phyloP scores from a whole-genome alignment of 768 basidiomycete genomes.

The Epithele typhae region DNA sequence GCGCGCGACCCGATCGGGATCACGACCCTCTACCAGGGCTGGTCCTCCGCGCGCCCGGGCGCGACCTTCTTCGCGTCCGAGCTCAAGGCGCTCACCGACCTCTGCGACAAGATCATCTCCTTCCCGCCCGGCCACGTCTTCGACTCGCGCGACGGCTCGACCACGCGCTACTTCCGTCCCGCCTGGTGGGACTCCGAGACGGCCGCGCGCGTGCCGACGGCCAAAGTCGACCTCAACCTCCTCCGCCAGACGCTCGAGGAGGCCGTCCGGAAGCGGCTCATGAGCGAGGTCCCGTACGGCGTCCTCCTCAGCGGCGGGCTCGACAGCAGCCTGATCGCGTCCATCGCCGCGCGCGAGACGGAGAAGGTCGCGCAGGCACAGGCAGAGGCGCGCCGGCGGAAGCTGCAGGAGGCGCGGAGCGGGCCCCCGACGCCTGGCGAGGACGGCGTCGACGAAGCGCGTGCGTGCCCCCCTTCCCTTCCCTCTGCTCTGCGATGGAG shows the following conservation, averaged over 20 bases:
- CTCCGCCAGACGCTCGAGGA: slow-evolving; percentile 83
- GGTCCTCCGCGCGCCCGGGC: slow-evolving; percentile 78
- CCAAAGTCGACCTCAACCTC: slow-evolving; percentile 56
- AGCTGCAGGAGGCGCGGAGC: slow-evolving; percentile 46
- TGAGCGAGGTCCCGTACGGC: slow-evolving; percentile 98
- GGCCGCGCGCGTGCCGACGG: slow-evolving; percentile 52
- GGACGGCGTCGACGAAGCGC: slow-evolving; percentile 45
- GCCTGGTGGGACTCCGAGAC: slow-evolving; percentile 86
- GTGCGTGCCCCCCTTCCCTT: slow-evolving; percentile 31
- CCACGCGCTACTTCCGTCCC: slow-evolving; percentile 82
- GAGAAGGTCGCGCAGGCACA: slow-evolving; percentile 85
- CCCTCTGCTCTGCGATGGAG: background rate
- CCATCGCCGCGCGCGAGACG: slow-evolving; percentile 92
- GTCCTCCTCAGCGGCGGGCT: slow-evolving; percentile 93
- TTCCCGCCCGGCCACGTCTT: slow-evolving; percentile 98
- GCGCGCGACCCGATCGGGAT: slow-evolving; percentile 97
- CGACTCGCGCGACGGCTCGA: slow-evolving; percentile 77
- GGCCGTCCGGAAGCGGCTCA: slow-evolving; percentile 90
- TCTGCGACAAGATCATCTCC: slow-evolving; percentile 91
- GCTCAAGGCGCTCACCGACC: slow-evolving; percentile 84
- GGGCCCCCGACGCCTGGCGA: slow-evolving; percentile 47
- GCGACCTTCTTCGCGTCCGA: slow-evolving; percentile 93
- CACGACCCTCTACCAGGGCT: slow-evolving; percentile 98
- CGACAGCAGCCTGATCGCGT: slow-evolving; percentile 93
- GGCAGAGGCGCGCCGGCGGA: slow-evolving; percentile 61